Evolutionary conservation across 345 rosid genomes (phyloP).

Genomic region (Psidium guajava): DNA sequence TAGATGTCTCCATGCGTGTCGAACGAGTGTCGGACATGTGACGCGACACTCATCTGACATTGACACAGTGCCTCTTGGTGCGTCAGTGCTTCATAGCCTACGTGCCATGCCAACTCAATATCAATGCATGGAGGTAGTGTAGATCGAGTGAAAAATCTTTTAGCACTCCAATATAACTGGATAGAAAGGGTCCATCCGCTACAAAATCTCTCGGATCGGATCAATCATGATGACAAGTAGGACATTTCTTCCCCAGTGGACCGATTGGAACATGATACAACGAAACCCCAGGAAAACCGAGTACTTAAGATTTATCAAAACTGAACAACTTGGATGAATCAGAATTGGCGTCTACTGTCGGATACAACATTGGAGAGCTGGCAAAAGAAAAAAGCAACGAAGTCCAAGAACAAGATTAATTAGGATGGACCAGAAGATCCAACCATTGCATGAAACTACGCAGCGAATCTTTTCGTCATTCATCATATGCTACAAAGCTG

Average conservation of each 20-base stretch:
- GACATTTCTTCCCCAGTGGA: not conserved
- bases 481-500: not conserved
- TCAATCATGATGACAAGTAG: not conserved
- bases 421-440: not conserved
- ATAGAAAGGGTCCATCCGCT: not conserved
- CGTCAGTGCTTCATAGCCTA: too few relatives aligned
- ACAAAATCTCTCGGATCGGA: not conserved
- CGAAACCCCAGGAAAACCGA: not conserved
- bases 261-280: not conserved
- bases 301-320: not conserved
- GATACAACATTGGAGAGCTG: not conserved
- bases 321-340: not conserved
- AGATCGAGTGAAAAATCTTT: not conserved
- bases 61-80: too few relatives aligned
- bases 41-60: too few relatives aligned
- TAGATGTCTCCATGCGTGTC: too few relatives aligned
- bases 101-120: not conserved
- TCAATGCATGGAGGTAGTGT: not conserved
- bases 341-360: not conserved
- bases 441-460: not conserved
- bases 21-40: too few relatives aligned
- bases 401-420: not conserved
- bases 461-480: not conserved
- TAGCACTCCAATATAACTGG: not conserved
- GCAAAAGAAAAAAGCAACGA: not conserved